Base-by-base conservation (phyloP, 2,329 filamentous ascomycete genomes). In the Rutstroemia sp. region DNA sequence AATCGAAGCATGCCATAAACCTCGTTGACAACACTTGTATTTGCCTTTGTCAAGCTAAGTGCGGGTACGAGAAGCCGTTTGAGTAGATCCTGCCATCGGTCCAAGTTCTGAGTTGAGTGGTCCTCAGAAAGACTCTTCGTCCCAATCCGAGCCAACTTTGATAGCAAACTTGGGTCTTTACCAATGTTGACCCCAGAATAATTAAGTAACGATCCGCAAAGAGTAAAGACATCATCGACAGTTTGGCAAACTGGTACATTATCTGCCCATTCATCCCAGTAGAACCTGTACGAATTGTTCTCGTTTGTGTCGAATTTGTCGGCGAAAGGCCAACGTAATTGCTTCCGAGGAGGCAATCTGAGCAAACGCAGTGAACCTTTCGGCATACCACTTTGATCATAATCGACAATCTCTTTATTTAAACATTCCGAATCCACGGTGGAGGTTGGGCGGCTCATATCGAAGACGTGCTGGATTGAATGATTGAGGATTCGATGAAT, bases 261-360 rank as follows among this genome's bases (percentile, higher is more conserved):
- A 71, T 97, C 92, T 2, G 85, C 80, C 94, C 94, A 99, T 64
- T 97, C 94, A 58, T 96, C 91, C 85, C 94, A 96, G 71, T 99
- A 99, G 69, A 95, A 97, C 37, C 88, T 83, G 70, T 96, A 97
- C 12, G 77, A 82, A n/a, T 80, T 79, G 19, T 86, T 85, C 63
- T 91, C 89, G 54, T 85, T 85, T 25, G 83, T 83, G 66, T 94
- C 89, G 61, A 79, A 79, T 63, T 83, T 85, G 64, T 96, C 92
- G 5, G 90, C 83, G 65, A 87, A 86, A 4, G 91, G 88, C 92
- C 92, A 96, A 59, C 88, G 82, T 61, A 94, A 76, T 16, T 82
- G 78, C 66, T 87, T 87, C 63, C 82, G 83, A n/a, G 81, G 74
- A 3, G 79, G 73, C 25, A 83, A 77, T 52, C 83, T 77, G 38